Evolutionary conservation across 2,329 filamentous ascomycete species (phyloP).

Genomic region (Ascochyta lentis): DNA sequence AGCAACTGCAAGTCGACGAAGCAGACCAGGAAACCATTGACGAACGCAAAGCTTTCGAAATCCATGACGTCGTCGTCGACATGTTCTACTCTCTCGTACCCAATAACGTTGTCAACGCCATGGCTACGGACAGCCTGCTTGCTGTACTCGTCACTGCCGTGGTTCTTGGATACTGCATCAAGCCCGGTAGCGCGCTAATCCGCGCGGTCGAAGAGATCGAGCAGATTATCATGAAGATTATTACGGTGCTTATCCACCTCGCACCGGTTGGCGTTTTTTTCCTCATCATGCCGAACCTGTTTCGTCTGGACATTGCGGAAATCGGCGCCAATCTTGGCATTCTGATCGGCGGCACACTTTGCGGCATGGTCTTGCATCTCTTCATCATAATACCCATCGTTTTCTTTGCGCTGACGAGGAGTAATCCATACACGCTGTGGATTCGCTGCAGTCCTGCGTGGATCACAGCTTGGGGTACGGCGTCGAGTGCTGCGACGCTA

Average conservation of each 20-base stretch:
- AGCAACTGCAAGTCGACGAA: slow-evolving; percentile 41
- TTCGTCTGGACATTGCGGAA: slow-evolving; percentile 56
- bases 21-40: slow-evolving; percentile 44
- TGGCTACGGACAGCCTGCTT: slow-evolving; percentile 57
- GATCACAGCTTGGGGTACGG: slow-evolving; percentile 63
- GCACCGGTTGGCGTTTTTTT: slow-evolving; percentile 63
- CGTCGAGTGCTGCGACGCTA: slow-evolving; percentile 61
- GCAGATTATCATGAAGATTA: slow-evolving; percentile 55
- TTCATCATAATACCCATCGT: slow-evolving; percentile 54
- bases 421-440: slow-evolving; percentile 59
- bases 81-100: slow-evolving; percentile 60
- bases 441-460: slow-evolving; percentile 58
- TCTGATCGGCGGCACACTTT: slow-evolving; percentile 57
- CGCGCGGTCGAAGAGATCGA: slow-evolving; percentile 58
- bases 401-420: slow-evolving; percentile 43
- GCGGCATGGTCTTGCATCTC: slow-evolving; percentile 57
- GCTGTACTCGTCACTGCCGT: slow-evolving; percentile 57
- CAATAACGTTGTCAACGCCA: slow-evolving; percentile 55
- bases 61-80: slow-evolving; percentile 55
- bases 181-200: slow-evolving; percentile 51
- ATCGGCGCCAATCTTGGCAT: slow-evolving; percentile 60
- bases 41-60: slow-evolving; percentile 43
- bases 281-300: slow-evolving; percentile 60
- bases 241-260: slow-evolving; percentile 57
- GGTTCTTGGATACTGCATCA: slow-evolving; percentile 57